Evolutionary conservation across 2,329 filamentous ascomycete genomes (phyloP).

Genomic region (Leptographium radiaticola): DNA sequence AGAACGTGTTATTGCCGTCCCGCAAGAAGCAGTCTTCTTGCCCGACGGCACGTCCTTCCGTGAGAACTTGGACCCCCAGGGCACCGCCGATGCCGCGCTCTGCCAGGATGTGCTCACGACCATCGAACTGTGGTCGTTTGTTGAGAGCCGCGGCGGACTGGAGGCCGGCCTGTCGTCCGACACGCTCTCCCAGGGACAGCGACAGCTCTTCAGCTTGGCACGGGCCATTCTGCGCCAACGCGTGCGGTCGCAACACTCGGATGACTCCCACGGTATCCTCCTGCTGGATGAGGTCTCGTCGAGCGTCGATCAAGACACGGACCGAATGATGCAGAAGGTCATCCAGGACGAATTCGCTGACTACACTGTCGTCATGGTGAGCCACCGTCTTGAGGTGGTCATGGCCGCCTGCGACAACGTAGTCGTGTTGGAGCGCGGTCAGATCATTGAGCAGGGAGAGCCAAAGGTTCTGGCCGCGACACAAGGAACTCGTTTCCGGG

Average conservation of each 20-base stretch:
- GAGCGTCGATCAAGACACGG: slow-evolving; percentile 28
- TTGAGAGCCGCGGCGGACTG: slow-evolving; percentile 14
- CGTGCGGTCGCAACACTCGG: slow-evolving; percentile 8
- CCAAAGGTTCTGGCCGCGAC: slow-evolving; percentile 8
- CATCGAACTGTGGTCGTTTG: slow-evolving; percentile 20
- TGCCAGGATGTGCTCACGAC: slow-evolving; percentile 20
- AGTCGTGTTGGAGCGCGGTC: slow-evolving; percentile 35
- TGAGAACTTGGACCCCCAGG: slow-evolving; percentile 29
- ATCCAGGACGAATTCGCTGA: slow-evolving; percentile 24
- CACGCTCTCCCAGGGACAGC: slow-evolving; percentile 43
- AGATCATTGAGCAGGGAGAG: slow-evolving; percentile 26
- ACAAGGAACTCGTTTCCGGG: slow-evolving; percentile 4
- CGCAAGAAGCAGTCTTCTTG: slow-evolving; percentile 41
- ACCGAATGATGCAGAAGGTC: slow-evolving; percentile 27
- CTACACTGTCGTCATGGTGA: slow-evolving; percentile 41
- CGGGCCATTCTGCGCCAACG: slow-evolving; percentile 37
- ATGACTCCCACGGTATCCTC: slow-evolving; percentile 8
- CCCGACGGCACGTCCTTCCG: slow-evolving; percentile 23
- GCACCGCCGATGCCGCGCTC: slow-evolving; percentile 11
- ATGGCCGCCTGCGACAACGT: slow-evolving; percentile 36
- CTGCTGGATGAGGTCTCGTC: slow-evolving; percentile 30
- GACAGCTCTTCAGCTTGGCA: slow-evolving; percentile 50
- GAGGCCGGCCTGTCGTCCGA: slow-evolving; percentile 27
- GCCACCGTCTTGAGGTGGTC: slow-evolving; percentile 34
- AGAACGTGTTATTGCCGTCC: slow-evolving; percentile 34